phyloP scores from a whole-genome alignment of 2,329 filamentous ascomycete species.

The Lasiodiplodia theobromae region DNA sequence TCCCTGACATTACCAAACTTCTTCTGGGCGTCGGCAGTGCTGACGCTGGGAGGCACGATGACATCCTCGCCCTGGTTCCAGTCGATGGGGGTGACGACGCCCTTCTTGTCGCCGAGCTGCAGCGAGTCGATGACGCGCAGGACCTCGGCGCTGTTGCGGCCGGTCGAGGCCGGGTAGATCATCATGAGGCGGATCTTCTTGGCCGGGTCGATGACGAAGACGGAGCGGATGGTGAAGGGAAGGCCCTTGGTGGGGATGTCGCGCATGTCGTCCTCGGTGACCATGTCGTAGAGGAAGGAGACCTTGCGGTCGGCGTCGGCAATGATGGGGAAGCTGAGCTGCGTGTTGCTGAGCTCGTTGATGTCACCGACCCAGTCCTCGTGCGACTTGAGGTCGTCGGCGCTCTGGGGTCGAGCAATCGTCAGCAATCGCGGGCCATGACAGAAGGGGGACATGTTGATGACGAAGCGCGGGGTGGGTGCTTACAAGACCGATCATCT shows the following conservation, averaged over 20 bases:
- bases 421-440: neutral
- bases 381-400: slow-evolving; percentile 40
- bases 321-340: slow-evolving; percentile 60
- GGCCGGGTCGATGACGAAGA: slow-evolving; percentile 71
- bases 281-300: slow-evolving; percentile 61
- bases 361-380: slow-evolving; percentile 62
- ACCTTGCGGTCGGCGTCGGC: slow-evolving; percentile 61
- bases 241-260: slow-evolving; percentile 64
- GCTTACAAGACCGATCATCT: slow-evolving; percentile 63
- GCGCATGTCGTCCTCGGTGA: slow-evolving; percentile 63
- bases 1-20: slow-evolving; percentile 67
- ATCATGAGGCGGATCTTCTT: slow-evolving; percentile 70
- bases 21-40: slow-evolving; percentile 65
- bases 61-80: slow-evolving; percentile 67
- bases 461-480: slow-evolving; percentile 41
- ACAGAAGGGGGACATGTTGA: slow-evolving; percentile 31
- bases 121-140: slow-evolving; percentile 60
- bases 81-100: slow-evolving; percentile 68
- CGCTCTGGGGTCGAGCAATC: neutral
- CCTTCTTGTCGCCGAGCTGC: slow-evolving; percentile 66
- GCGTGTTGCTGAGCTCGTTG: slow-evolving; percentile 57
- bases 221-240: slow-evolving; percentile 70
- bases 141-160: slow-evolving; percentile 62
- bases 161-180: slow-evolving; percentile 68
- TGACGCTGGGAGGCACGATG: slow-evolving; percentile 66